Base-by-base conservation (phyloP, 1,284 basidiomycete genomes). In the Takashimella tepidaria region DNA sequence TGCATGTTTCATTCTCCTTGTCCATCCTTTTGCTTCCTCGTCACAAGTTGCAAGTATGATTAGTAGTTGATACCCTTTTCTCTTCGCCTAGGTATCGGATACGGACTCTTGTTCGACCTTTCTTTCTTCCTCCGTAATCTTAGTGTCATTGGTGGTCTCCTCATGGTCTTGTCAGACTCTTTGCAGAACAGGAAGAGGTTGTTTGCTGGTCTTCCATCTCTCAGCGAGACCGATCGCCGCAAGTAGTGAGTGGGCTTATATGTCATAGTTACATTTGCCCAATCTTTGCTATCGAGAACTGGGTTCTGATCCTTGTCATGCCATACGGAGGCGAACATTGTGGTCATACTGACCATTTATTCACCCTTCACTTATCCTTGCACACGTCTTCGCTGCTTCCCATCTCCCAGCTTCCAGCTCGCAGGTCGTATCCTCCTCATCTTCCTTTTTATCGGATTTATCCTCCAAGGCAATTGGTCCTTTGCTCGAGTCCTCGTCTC, bases 121-220 rank as follows among this genome's bases (percentile, higher is more conserved):
- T 98, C 91, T 78, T 99, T 99, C 82, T 99, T 99, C 90, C 86
- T 98, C 45, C 88, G 91, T 72, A 95, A 93, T 77, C 80, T 95
- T 45, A 88, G 86, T 58, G 91, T 95, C 67, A 87, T 95, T 56
- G 91, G 91, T 56, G 91, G 91, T 46, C 82, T 95, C 45, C 84
- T 95, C 70, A 98, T 99, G 96, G 93, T 98, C 48, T 92, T 99
- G 76, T 92, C 88, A 59, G 96, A 98, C 74, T 89, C 89, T 2
- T 87, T 98, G 79, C 81, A 88, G 61, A 87, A 84, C 41, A 83
- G 87, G 76, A 91, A 88, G 78, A 86, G 87, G 67, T 78, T 88
- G 48, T 98, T 98, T 70, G 95, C 95, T 3, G 95, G 93, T 46
- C 78, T 98, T 11, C 93, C 93, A 1, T 83, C 82, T 42, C 81